Conservation (phyloP, 1,284 basidiomycete genomes). For the Dichomitus squalens region DNA sequence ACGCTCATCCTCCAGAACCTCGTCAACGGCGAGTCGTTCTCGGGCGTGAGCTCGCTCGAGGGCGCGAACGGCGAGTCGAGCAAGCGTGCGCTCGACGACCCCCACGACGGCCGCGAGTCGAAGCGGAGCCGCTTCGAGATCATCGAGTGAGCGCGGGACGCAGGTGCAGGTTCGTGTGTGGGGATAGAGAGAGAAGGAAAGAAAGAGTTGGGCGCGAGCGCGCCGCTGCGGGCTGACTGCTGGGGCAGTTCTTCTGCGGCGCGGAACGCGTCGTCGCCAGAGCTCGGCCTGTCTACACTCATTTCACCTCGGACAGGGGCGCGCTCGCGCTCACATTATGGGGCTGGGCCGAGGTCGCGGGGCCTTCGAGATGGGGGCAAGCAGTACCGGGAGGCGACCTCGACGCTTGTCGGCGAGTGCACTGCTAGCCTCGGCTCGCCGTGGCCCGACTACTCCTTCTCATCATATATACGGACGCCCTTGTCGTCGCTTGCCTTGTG, state of each 20-base stretch:
- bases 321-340: neutral
- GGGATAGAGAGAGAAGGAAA: neutral
- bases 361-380: neutral
- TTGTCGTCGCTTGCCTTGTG: neutral
- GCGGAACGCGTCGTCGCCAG: neutral
- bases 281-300: neutral
- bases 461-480: neutral
- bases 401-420: too few relatives aligned
- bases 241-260: constrained; percentile 5
- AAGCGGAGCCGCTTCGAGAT: constrained; percentile 75
- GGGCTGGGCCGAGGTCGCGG: neutral
- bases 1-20: constrained; percentile 66
- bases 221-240: constrained; percentile 10
- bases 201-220: neutral
- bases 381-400: neutral
- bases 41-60: constrained; percentile 38
- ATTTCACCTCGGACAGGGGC: neutral
- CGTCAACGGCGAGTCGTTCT: constrained; percentile 59
- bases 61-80: constrained; percentile 29
- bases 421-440: neutral
- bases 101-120: constrained; percentile 49
- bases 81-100: constrained; percentile 50
- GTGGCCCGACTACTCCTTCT: neutral
- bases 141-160: constrained; percentile 49
- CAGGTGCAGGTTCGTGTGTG: neutral